Evolutionary conservation across 1,284 basidiomycete species (phyloP), one percentile per base, ranked within the genome.

Genomic region (Leucoagaricus sp.): DNA sequence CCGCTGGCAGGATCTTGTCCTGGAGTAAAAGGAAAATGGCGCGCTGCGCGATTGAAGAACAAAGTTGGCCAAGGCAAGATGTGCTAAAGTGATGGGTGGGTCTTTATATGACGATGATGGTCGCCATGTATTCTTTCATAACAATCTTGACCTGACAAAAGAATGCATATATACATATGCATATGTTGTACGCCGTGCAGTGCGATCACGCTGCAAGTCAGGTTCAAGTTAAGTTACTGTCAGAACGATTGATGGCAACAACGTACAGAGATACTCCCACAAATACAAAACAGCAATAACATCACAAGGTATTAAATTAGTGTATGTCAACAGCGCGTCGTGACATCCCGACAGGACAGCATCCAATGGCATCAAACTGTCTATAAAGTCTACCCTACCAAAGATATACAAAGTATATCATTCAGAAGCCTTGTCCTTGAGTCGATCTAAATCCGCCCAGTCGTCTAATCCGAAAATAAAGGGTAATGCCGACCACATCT

Each of bases 401-500:
- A 23, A 23, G 33, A n/a, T 29, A 46, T 46, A 36, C 4, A 25
- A n/a, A 45, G 5, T 44, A 23, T 8, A 49, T 49, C 47, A 56
- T 51, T 50, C 54, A 6, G 21, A 57, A 9, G 42, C 41, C 33
- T 31, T 57, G 42, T 57, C 55, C 42, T 49, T 61, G 41, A 56
- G 45, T 10, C 21, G 41, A 31, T 63, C 61, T 57, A 67, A 54
- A 10, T 61, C 56, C 19, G 15, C 55, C 60, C 55, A 57, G 31
- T 51, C 49, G 4, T 63, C 65, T 62, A 50, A 52, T 23, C 19
- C 60, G 57, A 65, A 69, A 3, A 64, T 63, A n/a, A 54, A 47
- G 2, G 65, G 67, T 36, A 69, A 38, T 28, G 55, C 52, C 4
- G 61, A 61, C 67, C 67, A 69, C 44, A 69, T 59, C 21, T 53